Percentiles rank a stretch among this genome's conserved stretches.
These are phyloP conservation scores for Eucalyptus cloeziana DNA, from an alignment of 345 rosid genomes.

Conservation along the genomic window DNA sequence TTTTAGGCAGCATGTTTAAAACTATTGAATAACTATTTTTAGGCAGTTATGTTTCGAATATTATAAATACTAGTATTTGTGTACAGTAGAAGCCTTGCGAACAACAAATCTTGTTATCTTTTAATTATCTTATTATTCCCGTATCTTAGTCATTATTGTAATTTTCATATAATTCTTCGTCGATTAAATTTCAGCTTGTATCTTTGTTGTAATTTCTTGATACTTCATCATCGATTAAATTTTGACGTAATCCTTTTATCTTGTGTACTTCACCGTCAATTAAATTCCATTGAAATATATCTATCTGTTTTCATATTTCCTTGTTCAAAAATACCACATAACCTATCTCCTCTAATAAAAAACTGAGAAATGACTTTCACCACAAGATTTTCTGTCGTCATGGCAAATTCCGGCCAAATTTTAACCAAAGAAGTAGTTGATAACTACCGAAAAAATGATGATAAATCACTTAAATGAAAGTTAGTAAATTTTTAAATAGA, in stretches of 20 bases:
- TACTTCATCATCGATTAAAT: neutral
- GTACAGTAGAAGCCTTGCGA: neutral
- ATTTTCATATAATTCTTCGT: too few relatives aligned
- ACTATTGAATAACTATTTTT: neutral
- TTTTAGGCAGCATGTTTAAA: neutral
- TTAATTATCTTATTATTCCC: too few relatives aligned
- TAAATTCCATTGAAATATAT: neutral
- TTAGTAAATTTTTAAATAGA: neutral
- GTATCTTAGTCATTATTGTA: neutral
- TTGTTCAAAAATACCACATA: neutral
- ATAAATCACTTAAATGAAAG: neutral
- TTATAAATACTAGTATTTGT: too few relatives aligned
- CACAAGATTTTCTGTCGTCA: rapidly evolving
- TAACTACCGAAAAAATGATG: neutral
- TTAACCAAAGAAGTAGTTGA: neutral
- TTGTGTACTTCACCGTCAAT: too few relatives aligned
- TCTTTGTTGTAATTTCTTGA: neutral
- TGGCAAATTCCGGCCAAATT: rapidly evolving
- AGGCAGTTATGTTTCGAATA: neutral
- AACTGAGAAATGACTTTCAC: rapidly evolving
- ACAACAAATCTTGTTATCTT: neutral
- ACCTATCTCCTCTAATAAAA: neutral
- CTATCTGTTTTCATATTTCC: too few relatives aligned
- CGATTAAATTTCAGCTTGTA: neutral
- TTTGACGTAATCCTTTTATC: too few relatives aligned